Conservation (phyloP, 139 green algal genomes). For the Asterochloris erici region DNA sequence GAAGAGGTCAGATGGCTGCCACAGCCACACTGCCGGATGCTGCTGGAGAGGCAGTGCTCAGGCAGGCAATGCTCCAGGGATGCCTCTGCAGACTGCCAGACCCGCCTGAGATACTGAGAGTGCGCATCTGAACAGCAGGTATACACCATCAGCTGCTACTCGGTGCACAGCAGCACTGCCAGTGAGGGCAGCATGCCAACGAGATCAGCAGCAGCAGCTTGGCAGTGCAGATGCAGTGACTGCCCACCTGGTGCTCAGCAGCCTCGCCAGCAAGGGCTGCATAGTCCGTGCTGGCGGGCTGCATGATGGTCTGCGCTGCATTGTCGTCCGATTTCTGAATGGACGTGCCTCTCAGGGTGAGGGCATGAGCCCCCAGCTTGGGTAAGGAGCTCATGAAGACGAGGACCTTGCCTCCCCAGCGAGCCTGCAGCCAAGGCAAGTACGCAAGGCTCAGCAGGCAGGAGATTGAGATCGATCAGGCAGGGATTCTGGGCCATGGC, state of each 20-base stretch:
- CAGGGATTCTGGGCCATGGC: no score
- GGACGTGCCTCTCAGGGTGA: neutral
- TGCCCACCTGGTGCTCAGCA: slow-evolving; percentile 62
- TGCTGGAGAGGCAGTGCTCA: no score
- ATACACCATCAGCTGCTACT: neutral
- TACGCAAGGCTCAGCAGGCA: no score
- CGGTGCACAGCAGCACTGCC: neutral
- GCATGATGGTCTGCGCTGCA: slow-evolving; percentile 42
- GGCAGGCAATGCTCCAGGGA: neutral
- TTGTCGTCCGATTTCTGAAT: slow-evolving; percentile 12
- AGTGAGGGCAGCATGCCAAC: neutral
- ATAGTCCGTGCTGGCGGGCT: slow-evolving; percentile 64
- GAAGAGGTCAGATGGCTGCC: neutral
- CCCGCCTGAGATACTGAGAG: neutral
- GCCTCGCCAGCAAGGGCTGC: slow-evolving; percentile 53
- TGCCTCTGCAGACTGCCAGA: neutral
- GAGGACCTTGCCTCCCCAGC: slow-evolving; percentile 73
- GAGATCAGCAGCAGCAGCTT: no score
- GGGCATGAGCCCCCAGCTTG: slow-evolving; percentile 17
- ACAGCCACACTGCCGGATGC: neutral
- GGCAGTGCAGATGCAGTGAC: neutral
- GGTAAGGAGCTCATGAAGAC: slow-evolving; percentile 71
- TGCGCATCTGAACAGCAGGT: neutral
- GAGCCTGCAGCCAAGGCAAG: neutral
- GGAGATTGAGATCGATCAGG: no score